Conservation (phyloP, 2,329 filamentous ascomycete species). For the Cladosporium sp. region DNA sequence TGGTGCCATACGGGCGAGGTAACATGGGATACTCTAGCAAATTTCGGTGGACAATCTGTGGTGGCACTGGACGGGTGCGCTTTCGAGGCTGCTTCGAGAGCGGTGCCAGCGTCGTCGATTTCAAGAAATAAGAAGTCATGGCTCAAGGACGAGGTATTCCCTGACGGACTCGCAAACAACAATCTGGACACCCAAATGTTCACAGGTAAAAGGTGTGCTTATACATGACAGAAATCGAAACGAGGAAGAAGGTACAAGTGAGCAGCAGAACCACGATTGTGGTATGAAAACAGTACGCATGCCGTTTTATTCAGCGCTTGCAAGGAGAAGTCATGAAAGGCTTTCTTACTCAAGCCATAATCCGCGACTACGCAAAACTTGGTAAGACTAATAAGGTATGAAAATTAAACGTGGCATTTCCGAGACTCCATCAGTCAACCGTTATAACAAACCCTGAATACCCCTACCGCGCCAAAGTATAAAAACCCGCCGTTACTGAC, state of each 20-base stretch:
- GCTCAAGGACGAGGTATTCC: not conserved
- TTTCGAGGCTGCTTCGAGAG: not conserved
- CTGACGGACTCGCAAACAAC: not conserved
- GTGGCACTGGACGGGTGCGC: not conserved
- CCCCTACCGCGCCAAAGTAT: not conserved
- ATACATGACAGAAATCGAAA: not conserved
- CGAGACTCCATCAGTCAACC: not conserved
- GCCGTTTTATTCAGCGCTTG: not conserved
- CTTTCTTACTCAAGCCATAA: not conserved
- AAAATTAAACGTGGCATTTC: not conserved
- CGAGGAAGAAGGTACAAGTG: not conserved
- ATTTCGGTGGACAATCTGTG: not conserved
- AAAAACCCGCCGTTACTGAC: not conserved
- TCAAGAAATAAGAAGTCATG: not conserved
- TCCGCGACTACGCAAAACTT: not conserved
- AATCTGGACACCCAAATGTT: not conserved
- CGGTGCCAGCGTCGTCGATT: not conserved
- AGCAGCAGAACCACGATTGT: not conserved
- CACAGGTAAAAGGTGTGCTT: not conserved
- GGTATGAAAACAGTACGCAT: not conserved
- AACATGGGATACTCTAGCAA: not conserved
- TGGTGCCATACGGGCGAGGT: not conserved
- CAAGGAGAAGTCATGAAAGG: not conserved
- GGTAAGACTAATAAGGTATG: not conserved
- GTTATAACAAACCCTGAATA: not conserved